phyloP scores from a whole-genome alignment of 805 yeast species.

The Hanseniaspora jakobsenii region DNA sequence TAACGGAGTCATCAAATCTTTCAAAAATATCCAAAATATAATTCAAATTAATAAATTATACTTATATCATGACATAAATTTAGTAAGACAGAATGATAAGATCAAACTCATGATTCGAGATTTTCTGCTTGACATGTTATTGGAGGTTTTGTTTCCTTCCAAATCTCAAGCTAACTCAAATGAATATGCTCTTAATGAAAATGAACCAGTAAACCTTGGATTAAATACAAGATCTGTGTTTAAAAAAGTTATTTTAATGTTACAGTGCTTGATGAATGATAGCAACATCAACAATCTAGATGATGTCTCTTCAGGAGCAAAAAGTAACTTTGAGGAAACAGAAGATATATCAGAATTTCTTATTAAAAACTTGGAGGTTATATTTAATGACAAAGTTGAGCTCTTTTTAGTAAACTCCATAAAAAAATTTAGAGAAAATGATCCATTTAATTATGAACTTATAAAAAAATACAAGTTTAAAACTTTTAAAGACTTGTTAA shows the following conservation, averaged over 20 bases:
- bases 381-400: background rate
- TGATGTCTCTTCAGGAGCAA: too few species aligned
- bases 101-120: too few species aligned
- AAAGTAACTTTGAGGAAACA: background rate
- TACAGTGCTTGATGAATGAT: too few species aligned
- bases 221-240: too few species aligned
- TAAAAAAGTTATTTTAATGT: too few species aligned
- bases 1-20: background rate
- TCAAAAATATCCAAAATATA: background rate
- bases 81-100: constrained; percentile 1
- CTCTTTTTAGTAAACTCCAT: background rate
- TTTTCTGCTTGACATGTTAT: too few species aligned
- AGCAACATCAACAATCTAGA: background rate
- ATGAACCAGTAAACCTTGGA: too few species aligned
- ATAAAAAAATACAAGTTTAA: constrained; percentile 12
- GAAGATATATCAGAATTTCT: background rate
- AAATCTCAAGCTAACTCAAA: too few species aligned
- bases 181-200: too few species aligned
- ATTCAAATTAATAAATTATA: constrained; percentile 1
- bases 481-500: constrained; percentile 2
- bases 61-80: background rate
- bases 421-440: constrained; percentile 2
- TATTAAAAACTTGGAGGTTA: background rate
- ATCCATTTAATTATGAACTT: constrained; percentile 3
- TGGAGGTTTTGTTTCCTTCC: too few species aligned